These are phyloP conservation scores for Staphylotrichum longicolle DNA, from an alignment of 495 filamentous ascomycete genomes.

Conservation along the genomic window DNA sequence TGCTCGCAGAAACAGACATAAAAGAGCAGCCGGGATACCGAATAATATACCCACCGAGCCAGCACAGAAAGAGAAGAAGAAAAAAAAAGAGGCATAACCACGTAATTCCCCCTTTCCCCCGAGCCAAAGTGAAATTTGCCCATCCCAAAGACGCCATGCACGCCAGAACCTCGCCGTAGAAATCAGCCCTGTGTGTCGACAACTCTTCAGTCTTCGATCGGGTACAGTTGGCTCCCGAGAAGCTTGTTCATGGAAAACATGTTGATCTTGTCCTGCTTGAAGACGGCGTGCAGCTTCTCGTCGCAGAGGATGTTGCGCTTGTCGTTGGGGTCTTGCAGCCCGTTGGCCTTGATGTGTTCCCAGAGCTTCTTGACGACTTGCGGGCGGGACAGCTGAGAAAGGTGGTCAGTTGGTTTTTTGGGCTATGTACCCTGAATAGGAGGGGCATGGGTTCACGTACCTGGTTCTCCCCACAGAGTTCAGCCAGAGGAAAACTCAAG, in stretches of 20 bases:
- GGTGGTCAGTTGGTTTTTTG: slow-evolving; percentile 6
- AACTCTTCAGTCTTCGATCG: slow-evolving; percentile 46
- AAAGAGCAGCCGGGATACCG: too few relatives aligned
- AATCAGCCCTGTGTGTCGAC: neutral
- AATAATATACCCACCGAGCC: too few relatives aligned
- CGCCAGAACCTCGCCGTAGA: slow-evolving; percentile 13
- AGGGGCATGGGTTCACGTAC: slow-evolving; percentile 38
- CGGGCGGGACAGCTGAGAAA: slow-evolving; percentile 73
- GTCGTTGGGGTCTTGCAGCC: slow-evolving; percentile 87
- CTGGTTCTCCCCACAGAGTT: slow-evolving; percentile 58
- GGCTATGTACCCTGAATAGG: neutral
- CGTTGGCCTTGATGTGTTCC: slow-evolving; percentile 83
- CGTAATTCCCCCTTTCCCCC: neutral
- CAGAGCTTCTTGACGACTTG: slow-evolving; percentile 95
- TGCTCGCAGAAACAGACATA: too few relatives aligned
- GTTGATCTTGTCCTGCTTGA: slow-evolving; percentile 85
- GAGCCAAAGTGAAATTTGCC: neutral
- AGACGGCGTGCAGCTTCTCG: slow-evolving; percentile 82
- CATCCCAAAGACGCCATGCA: slow-evolving; percentile 31
- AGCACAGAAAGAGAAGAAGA: neutral
- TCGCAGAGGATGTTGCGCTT: slow-evolving; percentile 91
- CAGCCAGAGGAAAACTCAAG: slow-evolving; percentile 47
- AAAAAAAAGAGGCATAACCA: slow-evolving; percentile 7
- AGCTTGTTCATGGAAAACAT: slow-evolving; percentile 97
- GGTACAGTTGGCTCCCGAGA: slow-evolving; percentile 55